These are phyloP conservation scores for Ramalina peruviana DNA, from an alignment of 495 filamentous ascomycete species.

Conservation along the genomic window DNA sequence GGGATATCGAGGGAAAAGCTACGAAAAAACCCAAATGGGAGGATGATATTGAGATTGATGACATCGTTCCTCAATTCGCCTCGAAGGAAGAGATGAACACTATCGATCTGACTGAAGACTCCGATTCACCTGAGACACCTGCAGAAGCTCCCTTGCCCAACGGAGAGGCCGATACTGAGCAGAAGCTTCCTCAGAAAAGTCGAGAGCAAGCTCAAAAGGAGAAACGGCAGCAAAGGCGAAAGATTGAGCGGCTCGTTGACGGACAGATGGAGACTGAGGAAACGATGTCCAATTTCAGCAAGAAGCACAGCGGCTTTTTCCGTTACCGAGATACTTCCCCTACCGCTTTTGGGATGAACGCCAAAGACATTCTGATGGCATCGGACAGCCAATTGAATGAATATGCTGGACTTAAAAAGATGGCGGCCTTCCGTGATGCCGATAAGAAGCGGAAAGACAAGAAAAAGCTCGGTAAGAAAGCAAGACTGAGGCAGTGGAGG, in stretches of 20 bases:
- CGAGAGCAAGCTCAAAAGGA: constrained; percentile 50
- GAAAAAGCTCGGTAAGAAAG: constrained; percentile 84
- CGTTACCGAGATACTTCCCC: constrained; percentile 91
- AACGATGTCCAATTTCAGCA: constrained; percentile 40
- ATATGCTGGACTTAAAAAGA: constrained; percentile 86
- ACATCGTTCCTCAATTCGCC: constrained; percentile 77
- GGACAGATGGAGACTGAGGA: constrained; percentile 60
- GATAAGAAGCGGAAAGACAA: constrained; percentile 81
- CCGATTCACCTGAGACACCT: constrained; percentile 2
- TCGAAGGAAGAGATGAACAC: constrained; percentile 39
- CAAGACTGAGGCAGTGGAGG: constrained; percentile 76
- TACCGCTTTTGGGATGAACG: constrained; percentile 71
- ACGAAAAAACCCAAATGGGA: constrained; percentile 90
- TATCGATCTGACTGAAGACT: constrained; percentile 36
- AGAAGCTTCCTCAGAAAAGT: constrained; percentile 24
- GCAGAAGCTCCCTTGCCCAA: neutral
- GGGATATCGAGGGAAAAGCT: constrained; percentile 29
- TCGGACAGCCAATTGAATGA: constrained; percentile 76
- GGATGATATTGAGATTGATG: constrained; percentile 91
- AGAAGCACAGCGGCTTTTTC: constrained; percentile 47
- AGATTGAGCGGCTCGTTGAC: constrained; percentile 79
- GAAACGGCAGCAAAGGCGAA: constrained; percentile 61
- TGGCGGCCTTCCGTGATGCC: constrained; percentile 72
- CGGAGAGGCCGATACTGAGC: constrained; percentile 24
- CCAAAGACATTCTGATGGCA: constrained; percentile 84